These are phyloP conservation scores for Macrophomina tecta DNA, from an alignment of 2,329 filamentous ascomycete genomes.

Conservation along the genomic window DNA sequence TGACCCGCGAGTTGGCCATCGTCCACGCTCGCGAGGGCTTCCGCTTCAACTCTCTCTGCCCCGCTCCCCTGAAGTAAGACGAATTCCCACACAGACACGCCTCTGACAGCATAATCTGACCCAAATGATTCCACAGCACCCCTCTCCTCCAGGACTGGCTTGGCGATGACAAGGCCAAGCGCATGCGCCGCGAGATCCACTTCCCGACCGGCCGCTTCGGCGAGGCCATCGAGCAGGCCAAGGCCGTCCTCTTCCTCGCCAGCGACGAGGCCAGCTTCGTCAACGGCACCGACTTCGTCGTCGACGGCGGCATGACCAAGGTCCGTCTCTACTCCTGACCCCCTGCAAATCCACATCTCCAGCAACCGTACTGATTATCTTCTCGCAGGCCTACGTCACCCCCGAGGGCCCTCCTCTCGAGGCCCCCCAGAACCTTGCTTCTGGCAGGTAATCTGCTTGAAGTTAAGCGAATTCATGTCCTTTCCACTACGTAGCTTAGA, in stretches of 20 bases:
- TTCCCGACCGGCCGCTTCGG: slow-evolving; percentile 89
- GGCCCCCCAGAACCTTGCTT: slow-evolving; percentile 58
- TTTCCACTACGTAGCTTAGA: background rate
- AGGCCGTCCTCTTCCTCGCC: slow-evolving; percentile 85
- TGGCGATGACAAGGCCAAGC: slow-evolving; percentile 83
- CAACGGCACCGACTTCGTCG: slow-evolving; percentile 89
- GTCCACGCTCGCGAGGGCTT: slow-evolving; percentile 89
- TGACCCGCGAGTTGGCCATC: slow-evolving; percentile 90
- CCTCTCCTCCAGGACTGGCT: slow-evolving; percentile 92
- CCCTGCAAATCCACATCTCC: slow-evolving; percentile 44
- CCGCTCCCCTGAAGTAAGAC: slow-evolving; percentile 80
- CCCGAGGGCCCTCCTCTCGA: slow-evolving; percentile 62
- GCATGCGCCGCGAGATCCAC: slow-evolving; percentile 82
- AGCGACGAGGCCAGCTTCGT: slow-evolving; percentile 90
- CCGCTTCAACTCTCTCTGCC: slow-evolving; percentile 90
- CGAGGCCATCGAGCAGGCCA: slow-evolving; percentile 91
- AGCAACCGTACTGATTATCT: no score
- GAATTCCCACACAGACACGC: background rate
- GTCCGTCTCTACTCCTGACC: slow-evolving; percentile 32
- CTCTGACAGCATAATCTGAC: no score
- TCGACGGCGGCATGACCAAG: slow-evolving; percentile 95
- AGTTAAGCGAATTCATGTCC: background rate
- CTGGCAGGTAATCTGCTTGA: slow-evolving; percentile 14
- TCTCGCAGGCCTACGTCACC: slow-evolving; percentile 66
- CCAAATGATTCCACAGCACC: slow-evolving; percentile 58